Base-by-base conservation (phyloP, 2,329 filamentous ascomycete genomes). In the Aspergillus ochraceus region DNA sequence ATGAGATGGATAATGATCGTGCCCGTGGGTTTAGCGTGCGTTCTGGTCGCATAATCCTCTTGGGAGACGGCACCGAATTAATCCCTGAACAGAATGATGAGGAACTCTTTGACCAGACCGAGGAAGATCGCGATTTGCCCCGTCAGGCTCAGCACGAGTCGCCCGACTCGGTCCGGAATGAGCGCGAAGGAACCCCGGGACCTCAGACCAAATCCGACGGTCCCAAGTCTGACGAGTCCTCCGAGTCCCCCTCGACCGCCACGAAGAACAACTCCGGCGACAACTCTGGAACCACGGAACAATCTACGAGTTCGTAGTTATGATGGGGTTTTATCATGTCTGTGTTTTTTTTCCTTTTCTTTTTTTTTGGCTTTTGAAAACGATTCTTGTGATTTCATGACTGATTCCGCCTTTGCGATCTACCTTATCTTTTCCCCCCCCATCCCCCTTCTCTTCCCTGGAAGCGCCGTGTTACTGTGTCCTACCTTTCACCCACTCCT, bases 51-150 rank as follows among this genome's bases (percentile, higher is more conserved):
- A 92, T 97, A 76, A 98, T 98, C 77, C 88, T 97, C 74, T 86
- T 99, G 68, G 93, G 94, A 67, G 93, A 98, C 81, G 95, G 94
- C 71, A 96, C 92, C 71, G 93, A 97, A 82, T 87, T 96, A 75
- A 83, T 93, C 72, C 92, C 91, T 68, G 92, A 95, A 77, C 90
- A 90, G 74, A 88, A 92, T 77, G 92, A 97, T 73, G 88, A 90
- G 65, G 92, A 97, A 71, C 94, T 97, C 88, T 96, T 97, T 79
- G 92, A 97, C 76, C 89, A 92, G 70, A 90, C 92, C 74, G 91
- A 96, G 72, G 86, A 88, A 69, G 91, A 96, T 72, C 91, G 91
- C 76, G 92, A 97, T 73, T 83, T 93, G 64, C 88, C 86, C 66
- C 93, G 89, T 76, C 92, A 96, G 80, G 90, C 95, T 62, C 85